Evolutionary conservation across 2,329 filamentous ascomycete genomes (phyloP), one percentile per base, ranked within the genome.

Genomic region (Clarireedia sp.): DNA sequence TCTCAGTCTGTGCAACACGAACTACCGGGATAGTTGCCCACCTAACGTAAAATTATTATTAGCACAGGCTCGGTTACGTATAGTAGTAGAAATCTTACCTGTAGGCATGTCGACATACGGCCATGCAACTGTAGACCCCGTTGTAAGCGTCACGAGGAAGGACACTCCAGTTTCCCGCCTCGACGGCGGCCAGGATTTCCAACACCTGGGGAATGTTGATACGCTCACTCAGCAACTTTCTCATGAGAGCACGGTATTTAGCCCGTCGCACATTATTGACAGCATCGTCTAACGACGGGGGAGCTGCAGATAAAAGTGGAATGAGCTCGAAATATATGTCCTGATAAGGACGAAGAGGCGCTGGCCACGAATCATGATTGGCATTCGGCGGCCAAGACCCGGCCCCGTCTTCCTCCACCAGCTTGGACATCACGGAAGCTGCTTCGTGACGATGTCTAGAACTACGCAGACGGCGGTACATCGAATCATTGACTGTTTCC

Each of bases 11-110:
- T 16, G 52, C 52, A 1, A 54, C 52, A 26, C 33, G 48, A 10
- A 54, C 52, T 9, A 54, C 52, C 5, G 52, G 52, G 23, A 54
- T 54, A 0, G 52, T 54, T 36, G 52, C 52, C 52, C 52, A 54
- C 7, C 52, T 54, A 21, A 21, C 29, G 29, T 33, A 33, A 33
- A 33, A 33, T 33, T 3, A 33, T 2, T 2, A 2, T 45, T 6
- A 45, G 40, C 17, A 23, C 1, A n/a, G 2, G 14, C 23, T 23
- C 8, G 9, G 10, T 14, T 10, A 12, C 12, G 29, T 12, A 9
- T 5, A 10, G 10, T 33, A 3, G 5, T n/a, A 12, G 1, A 19
- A 12, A 36, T 1, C 9, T 36, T 43, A 54, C 52, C 52, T 41
- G 19, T 49, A 54, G 12, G 52, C 52, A 24, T 54, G 52, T 7